phyloP scores from a whole-genome alignment of 768 basidiomycete genomes.

The Boletus tomentosulus region DNA sequence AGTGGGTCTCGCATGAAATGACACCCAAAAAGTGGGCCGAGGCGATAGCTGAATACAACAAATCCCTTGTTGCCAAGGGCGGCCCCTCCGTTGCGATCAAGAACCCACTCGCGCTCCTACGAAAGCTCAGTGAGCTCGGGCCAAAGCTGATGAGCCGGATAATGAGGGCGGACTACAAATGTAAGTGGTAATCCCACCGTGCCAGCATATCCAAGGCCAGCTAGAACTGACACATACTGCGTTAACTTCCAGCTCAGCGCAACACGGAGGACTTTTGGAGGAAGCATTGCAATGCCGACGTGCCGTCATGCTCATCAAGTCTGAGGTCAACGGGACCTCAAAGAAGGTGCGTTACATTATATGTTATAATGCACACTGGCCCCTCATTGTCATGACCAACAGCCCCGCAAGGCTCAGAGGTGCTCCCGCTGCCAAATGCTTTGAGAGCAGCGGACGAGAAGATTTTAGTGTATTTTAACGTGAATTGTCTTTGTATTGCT shows the following conservation, averaged over 20 bases:
- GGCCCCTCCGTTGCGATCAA: background rate
- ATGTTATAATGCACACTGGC: no score
- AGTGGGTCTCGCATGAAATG: background rate
- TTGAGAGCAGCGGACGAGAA: no score
- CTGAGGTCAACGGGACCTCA: background rate
- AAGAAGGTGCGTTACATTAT: no score
- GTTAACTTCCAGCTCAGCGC: background rate
- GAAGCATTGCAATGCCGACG: background rate
- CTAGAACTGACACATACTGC: no score
- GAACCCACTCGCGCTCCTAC: conserved; percentile 4
- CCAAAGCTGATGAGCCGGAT: conserved; percentile 3
- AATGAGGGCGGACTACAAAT: conserved; percentile 7
- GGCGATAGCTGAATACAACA: background rate
- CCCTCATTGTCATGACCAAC: no score
- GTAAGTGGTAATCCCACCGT: conserved; percentile 2
- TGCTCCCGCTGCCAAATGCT: no score
- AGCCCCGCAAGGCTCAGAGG: no score
- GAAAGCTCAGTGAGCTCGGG: background rate
- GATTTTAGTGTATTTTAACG: no score
- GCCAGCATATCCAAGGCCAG: no score
- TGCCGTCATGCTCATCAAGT: background rate
- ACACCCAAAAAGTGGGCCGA: background rate
- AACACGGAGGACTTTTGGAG: background rate
- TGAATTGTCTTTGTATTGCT: no score
- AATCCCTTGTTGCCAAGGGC: background rate